Conservation (phyloP, 164 flowering plant species). For the Annona squamosa region DNA sequence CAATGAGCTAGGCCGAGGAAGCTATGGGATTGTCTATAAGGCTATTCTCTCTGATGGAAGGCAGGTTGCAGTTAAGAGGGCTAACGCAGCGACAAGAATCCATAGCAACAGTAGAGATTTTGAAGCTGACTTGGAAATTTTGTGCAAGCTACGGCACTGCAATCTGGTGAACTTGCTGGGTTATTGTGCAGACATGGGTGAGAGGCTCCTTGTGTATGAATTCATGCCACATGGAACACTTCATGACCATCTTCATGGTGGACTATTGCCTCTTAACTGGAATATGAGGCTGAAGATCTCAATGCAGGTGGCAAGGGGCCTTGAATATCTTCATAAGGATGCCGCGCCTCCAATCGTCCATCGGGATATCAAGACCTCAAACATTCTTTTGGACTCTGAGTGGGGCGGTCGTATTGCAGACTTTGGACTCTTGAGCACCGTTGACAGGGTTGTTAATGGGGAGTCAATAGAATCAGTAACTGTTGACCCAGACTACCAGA, state of each 20-base stretch:
- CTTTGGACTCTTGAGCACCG: slow-evolving; percentile 50
- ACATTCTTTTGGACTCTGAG: slow-evolving; percentile 47
- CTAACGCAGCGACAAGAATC: slow-evolving; percentile 84
- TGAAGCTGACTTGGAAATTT: slow-evolving; percentile 69
- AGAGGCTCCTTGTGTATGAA: slow-evolving; percentile 49
- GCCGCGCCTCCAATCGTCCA: slow-evolving; percentile 40
- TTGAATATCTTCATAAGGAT: slow-evolving; percentile 61
- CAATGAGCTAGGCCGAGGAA: slow-evolving; percentile 90
- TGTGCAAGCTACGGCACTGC: slow-evolving; percentile 62
- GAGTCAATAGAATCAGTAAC: slow-evolving; percentile 18
- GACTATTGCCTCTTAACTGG: slow-evolving; percentile 32
- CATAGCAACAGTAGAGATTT: slow-evolving; percentile 66
- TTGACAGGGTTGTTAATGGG: slow-evolving; percentile 32
- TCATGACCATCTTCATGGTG: slow-evolving; percentile 38
- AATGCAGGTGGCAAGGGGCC: slow-evolving; percentile 41
- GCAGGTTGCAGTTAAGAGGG: slow-evolving; percentile 87
- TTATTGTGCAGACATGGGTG: slow-evolving; percentile 16
- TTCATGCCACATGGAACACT: slow-evolving; percentile 64
- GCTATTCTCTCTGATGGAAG: slow-evolving; percentile 71
- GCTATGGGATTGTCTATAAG: slow-evolving; percentile 90
- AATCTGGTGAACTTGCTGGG: slow-evolving; percentile 44
- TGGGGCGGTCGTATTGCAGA: slow-evolving; percentile 57
- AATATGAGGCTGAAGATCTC: slow-evolving; percentile 36
- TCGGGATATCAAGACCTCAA: slow-evolving; percentile 57
- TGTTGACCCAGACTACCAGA: slow-evolving; percentile 8